Evolutionary conservation across 73 alveolate species (phyloP).

Genomic region (Symbiodinium pilosum): DNA sequence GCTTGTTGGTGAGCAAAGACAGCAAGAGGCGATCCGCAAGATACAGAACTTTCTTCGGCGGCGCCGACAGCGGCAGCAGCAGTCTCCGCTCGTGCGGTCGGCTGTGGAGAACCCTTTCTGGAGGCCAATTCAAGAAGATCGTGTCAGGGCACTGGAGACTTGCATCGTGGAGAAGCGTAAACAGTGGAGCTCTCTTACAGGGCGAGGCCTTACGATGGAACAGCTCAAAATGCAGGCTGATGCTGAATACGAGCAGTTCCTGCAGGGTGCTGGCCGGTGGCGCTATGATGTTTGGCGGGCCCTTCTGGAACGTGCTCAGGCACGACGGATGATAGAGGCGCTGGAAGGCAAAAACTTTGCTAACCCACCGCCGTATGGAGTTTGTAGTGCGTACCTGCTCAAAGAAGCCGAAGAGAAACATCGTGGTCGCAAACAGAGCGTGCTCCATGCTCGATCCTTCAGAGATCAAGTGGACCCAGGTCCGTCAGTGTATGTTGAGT

Average conservation of each 20-base stretch:
- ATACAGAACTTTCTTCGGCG: neutral
- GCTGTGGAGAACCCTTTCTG: neutral
- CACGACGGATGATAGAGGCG: neutral
- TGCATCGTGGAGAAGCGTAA: neutral
- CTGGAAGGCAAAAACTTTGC: neutral
- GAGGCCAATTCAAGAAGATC: constrained; percentile 9
- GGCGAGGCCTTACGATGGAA: neutral
- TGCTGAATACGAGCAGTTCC: neutral
- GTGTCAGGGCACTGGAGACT: neutral
- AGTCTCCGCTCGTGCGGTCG: neutral
- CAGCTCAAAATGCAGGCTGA: neutral
- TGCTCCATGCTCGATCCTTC: neutral
- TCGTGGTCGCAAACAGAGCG: neutral
- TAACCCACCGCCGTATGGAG: neutral
- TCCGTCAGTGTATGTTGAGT: neutral
- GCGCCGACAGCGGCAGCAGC: neutral
- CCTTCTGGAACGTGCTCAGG: neutral
- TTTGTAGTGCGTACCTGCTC: neutral
- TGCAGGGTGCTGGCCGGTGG: neutral
- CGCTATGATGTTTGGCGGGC: neutral
- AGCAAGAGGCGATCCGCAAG: neutral
- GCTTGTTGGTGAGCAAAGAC: neutral
- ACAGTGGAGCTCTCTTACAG: neutral
- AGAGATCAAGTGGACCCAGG: neutral
- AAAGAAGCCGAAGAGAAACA: neutral